phyloP scores from a whole-genome alignment of 306 rosid genomes.

The Castanospermum australe region DNA sequence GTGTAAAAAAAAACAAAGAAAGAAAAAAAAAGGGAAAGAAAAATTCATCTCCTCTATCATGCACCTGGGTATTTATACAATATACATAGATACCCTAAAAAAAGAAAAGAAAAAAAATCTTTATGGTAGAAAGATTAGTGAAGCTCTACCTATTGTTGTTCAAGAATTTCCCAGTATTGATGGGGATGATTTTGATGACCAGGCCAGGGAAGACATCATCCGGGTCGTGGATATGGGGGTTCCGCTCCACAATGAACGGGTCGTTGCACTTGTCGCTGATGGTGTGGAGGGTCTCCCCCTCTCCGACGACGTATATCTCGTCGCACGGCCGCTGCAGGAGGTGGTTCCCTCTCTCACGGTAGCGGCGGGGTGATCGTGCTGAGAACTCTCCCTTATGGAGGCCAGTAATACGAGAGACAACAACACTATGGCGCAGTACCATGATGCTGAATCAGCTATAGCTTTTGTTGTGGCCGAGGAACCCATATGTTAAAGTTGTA shows the following conservation, averaged over 20 bases:
- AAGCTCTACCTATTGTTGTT: background rate
- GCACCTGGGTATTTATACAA: background rate
- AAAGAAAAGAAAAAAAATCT: background rate
- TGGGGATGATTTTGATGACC: conserved; percentile 72
- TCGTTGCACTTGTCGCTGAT: conserved; percentile 87
- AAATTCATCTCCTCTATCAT: background rate
- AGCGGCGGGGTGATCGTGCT: background rate
- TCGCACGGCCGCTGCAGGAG: conserved; percentile 44
- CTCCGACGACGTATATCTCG: conserved; percentile 70
- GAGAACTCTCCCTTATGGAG: conserved; percentile 48
- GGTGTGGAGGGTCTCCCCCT: conserved; percentile 88
- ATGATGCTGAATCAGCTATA: conserved; percentile 53
- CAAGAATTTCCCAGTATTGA: background rate
- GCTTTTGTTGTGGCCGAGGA: background rate
- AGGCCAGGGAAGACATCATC: conserved; percentile 94
- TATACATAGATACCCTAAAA: too few relatives aligned
- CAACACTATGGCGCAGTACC: conserved; percentile 55
- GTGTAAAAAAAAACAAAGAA: background rate
- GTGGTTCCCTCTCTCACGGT: conserved; percentile 34
- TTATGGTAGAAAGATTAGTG: too few relatives aligned
- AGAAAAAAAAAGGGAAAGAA: background rate
- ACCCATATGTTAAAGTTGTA: background rate
- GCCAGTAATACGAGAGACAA: conserved; percentile 54
- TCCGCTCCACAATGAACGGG: conserved; percentile 77
- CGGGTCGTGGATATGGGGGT: conserved; percentile 91